Evolutionary conservation across 2,329 filamentous ascomycete species (phyloP).

Genomic region (Cladosporium sp.): DNA sequence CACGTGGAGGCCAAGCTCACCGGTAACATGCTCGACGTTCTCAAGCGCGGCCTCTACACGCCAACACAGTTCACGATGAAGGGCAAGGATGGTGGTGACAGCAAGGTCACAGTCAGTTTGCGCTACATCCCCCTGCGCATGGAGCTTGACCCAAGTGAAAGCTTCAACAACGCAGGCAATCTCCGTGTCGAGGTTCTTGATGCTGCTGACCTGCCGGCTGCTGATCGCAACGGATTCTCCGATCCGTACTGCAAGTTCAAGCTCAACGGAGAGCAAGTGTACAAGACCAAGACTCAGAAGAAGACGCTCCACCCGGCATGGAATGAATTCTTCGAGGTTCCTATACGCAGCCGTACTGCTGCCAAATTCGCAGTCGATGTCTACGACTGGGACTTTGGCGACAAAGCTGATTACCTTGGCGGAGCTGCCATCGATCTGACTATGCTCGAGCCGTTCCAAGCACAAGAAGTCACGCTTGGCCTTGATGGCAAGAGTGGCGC

Average conservation of each 20-base stretch:
- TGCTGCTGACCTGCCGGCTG: conserved; percentile 80
- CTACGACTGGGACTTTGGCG: conserved; percentile 95
- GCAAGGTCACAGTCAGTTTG: conserved; percentile 82
- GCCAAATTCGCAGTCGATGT: conserved; percentile 80
- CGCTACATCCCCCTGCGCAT: conserved; percentile 95
- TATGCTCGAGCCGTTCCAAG: conserved; percentile 77
- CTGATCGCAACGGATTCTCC: conserved; percentile 93
- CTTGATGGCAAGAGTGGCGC: conserved; percentile 88
- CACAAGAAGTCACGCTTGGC: conserved; percentile 67
- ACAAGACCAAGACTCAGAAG: conserved; percentile 94
- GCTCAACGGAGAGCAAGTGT: conserved; percentile 81
- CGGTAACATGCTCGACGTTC: conserved; percentile 78
- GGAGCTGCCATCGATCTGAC: conserved; percentile 70
- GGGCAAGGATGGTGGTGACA: conserved; percentile 69
- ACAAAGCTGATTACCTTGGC: conserved; percentile 89
- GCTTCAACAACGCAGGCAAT: conserved; percentile 97
- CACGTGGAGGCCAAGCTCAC: conserved; percentile 75
- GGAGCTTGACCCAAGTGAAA: conserved; percentile 88
- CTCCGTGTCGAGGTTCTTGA: conserved; percentile 91
- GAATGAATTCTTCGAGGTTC: conserved; percentile 93
- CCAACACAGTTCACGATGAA: conserved; percentile 77
- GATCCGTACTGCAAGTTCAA: conserved; percentile 96
- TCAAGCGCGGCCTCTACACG: conserved; percentile 81
- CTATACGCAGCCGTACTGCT: conserved; percentile 76
- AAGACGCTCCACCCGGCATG: conserved; percentile 92